Evolutionary conservation across 768 basidiomycete species (phyloP).

Genomic region (Suillus americanus): DNA sequence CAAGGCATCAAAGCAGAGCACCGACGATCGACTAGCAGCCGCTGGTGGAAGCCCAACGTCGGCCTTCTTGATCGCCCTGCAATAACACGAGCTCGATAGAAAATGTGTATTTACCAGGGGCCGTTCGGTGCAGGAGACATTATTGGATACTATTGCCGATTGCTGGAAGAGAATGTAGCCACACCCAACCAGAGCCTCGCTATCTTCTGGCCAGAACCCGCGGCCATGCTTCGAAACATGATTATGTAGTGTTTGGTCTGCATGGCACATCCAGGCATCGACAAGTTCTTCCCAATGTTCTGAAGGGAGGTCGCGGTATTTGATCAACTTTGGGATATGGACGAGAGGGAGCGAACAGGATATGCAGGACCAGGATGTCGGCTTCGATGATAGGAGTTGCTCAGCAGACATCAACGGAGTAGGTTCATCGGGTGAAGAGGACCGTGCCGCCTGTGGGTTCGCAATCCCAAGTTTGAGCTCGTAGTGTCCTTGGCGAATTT

Average conservation of each 20-base stretch:
- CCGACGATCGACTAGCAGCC: constrained; percentile 40
- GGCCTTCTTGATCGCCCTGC: constrained; percentile 91
- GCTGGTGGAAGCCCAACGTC: constrained; percentile 72
- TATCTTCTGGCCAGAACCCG: constrained; percentile 78
- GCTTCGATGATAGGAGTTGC: constrained; percentile 53
- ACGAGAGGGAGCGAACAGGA: constrained; percentile 76
- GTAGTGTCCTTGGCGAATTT: constrained; percentile 56
- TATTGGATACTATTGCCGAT: background rate
- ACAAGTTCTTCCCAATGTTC: constrained; percentile 98
- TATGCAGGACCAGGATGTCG: constrained; percentile 72
- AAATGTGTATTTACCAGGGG: constrained; percentile 53
- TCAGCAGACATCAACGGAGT: constrained; percentile 67
- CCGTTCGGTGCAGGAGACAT: constrained; percentile 27
- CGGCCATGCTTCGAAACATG: constrained; percentile 56
- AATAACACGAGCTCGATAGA: constrained; percentile 8
- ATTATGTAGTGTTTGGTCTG: constrained; percentile 80
- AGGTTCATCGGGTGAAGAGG: constrained; percentile 27
- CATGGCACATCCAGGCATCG: constrained; percentile 98
- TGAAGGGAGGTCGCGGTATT: constrained; percentile 86
- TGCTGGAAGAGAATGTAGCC: constrained; percentile 74
- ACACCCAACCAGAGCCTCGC: constrained; percentile 83
- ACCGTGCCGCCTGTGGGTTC: constrained; percentile 22
- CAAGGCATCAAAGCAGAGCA: constrained; percentile 17
- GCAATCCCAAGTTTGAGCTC: constrained; percentile 63
- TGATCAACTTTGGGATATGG: constrained; percentile 44